Evolutionary conservation across 1,284 basidiomycete species (phyloP).

Genomic region (Rhodotorula sp.): DNA sequence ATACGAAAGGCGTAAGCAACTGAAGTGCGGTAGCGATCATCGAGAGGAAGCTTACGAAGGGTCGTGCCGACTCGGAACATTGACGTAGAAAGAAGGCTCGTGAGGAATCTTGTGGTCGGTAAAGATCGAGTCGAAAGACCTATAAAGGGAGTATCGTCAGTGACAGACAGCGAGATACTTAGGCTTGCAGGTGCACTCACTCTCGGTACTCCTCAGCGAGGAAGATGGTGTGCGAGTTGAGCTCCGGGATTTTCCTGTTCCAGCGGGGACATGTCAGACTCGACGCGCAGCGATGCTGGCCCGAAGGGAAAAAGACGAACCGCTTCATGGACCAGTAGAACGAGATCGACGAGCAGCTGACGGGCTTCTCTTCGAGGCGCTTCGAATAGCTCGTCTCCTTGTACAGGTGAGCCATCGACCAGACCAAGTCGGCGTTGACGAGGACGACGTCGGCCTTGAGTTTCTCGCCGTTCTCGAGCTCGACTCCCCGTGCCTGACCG

Average conservation of each 20-base stretch:
- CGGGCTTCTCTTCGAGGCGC: constrained; percentile 44
- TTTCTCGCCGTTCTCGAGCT: constrained; percentile 51
- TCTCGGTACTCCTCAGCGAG: constrained; percentile 45
- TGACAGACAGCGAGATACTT: rapidly evolving
- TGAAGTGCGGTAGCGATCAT: neutral
- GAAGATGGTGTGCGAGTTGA: constrained; percentile 57
- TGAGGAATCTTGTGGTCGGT: constrained; percentile 53
- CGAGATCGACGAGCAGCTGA: constrained; percentile 56
- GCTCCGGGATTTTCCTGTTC: constrained; percentile 48
- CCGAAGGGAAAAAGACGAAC: constrained; percentile 3
- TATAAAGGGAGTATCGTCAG: neutral
- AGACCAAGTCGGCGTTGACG: constrained; percentile 57
- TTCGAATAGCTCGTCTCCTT: constrained; percentile 47
- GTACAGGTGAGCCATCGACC: constrained; percentile 55
- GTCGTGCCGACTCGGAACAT: constrained; percentile 53
- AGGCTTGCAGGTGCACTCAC: constrained; percentile 6
- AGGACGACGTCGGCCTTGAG: constrained; percentile 55
- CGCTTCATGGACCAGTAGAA: constrained; percentile 57
- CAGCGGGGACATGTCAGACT: neutral
- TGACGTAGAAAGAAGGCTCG: constrained; percentile 59
- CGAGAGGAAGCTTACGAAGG: constrained; percentile 21
- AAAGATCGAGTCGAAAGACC: constrained; percentile 57
- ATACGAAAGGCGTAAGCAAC: neutral
- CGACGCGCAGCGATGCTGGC: no score
- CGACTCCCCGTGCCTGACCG: constrained; percentile 51